Conservation (phyloP, 2,329 filamentous ascomycete species). For the Scedosporium minutisporum region DNA sequence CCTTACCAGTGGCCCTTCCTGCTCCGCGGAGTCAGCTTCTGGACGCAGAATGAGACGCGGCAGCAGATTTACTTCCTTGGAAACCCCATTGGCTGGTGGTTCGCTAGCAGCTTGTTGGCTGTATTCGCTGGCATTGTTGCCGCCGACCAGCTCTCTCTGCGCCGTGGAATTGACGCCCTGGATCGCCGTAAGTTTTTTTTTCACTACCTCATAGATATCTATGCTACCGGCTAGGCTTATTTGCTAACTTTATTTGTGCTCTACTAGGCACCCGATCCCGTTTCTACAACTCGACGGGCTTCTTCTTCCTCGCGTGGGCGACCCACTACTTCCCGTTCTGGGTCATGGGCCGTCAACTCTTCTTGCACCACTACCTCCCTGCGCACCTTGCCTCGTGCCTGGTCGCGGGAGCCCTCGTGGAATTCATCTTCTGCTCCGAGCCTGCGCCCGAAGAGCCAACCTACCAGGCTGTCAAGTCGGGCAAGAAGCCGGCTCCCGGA, state of each 20-base stretch:
- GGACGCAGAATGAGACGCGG: constrained; percentile 90
- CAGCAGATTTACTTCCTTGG: constrained; percentile 98
- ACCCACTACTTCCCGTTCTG: constrained; percentile 97
- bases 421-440: constrained; percentile 93
- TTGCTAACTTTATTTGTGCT: constrained; percentile 18
- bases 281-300: constrained; percentile 95
- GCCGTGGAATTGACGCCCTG: constrained; percentile 85
- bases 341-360: constrained; percentile 95
- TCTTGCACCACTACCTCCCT: constrained; percentile 95
- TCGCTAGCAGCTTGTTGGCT: constrained; percentile 81
- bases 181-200: constrained; percentile 67
- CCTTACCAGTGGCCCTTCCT: constrained; percentile 98
- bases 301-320: constrained; percentile 97
- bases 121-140: constrained; percentile 87
- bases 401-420: constrained; percentile 81
- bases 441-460: constrained; percentile 47
- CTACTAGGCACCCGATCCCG: constrained; percentile 71
- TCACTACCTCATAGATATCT: no score
- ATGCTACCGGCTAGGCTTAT: no score
- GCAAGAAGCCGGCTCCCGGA: constrained; percentile 32
- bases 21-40: constrained; percentile 95
- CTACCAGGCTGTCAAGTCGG: constrained; percentile 2
- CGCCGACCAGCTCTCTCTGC: constrained; percentile 86
- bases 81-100: constrained; percentile 96
- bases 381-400: constrained; percentile 85